Evolutionary conservation across 768 basidiomycete genomes (phyloP).

Genomic region (Cytidiella melzeri): DNA sequence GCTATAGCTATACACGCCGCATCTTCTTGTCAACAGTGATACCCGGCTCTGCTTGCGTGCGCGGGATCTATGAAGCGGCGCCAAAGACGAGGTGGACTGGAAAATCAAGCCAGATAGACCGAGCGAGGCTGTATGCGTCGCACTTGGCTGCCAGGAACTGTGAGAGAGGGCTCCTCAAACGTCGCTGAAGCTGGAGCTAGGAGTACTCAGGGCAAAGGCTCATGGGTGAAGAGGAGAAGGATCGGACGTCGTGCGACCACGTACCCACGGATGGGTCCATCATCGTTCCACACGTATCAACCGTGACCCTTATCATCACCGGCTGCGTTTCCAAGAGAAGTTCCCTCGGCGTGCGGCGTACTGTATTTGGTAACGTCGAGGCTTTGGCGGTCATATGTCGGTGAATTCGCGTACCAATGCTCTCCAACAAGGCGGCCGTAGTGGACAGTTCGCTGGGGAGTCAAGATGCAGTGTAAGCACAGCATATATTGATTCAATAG

Average conservation of each 20-base stretch:
- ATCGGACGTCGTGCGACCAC: not conserved
- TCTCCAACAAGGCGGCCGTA: too few species aligned
- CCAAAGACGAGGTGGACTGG: not conserved
- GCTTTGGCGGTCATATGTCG: conserved; percentile 13
- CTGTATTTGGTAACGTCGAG: conserved; percentile 7
- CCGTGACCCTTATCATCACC: conserved; percentile 2
- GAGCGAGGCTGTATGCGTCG: too few species aligned
- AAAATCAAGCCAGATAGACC: not conserved
- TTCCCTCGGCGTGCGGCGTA: conserved; percentile 11
- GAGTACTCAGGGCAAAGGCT: too few species aligned
- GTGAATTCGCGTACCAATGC: conserved; percentile 10
- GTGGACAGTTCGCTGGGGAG: too few species aligned
- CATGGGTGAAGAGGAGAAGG: not conserved
- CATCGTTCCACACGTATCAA: conserved; percentile 6
- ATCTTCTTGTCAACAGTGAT: conserved; percentile 1
- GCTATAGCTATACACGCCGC: conserved; percentile 5
- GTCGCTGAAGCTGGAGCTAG: too few species aligned
- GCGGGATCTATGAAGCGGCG: not conserved
- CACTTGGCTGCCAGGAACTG: too few species aligned
- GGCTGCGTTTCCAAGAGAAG: too few species aligned
- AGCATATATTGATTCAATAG: conserved; percentile 1
- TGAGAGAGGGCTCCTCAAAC: too few species aligned
- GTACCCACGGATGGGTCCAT: conserved; percentile 1
- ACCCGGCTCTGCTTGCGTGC: not conserved
- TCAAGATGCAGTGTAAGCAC: not conserved